Evolutionary conservation across 2,329 filamentous ascomycete genomes (phyloP).

Genomic region (Alternaria longipes): DNA sequence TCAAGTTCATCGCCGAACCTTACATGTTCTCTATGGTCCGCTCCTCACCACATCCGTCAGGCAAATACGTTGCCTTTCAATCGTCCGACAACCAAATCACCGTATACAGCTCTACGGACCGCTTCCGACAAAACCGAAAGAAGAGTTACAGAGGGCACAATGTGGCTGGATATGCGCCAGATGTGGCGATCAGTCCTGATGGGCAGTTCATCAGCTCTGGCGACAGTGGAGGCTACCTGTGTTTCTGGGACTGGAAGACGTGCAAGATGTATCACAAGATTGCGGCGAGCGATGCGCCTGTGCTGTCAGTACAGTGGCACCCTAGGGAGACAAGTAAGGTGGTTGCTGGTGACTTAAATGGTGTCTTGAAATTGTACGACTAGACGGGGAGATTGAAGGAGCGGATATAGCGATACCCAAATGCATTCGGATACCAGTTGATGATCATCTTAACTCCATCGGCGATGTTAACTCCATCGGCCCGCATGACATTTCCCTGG

Average conservation of each 20-base stretch:
- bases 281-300: conserved; percentile 79
- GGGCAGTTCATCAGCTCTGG: conserved; percentile 90
- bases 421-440: conserved; percentile 13
- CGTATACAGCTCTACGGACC: conserved; percentile 92
- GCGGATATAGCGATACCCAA: conserved; percentile 34
- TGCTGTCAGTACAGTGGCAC: conserved; percentile 93
- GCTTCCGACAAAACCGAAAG: conserved; percentile 96
- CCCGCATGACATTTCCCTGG: neutral
- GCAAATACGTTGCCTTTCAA: conserved; percentile 95
- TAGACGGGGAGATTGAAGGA: conserved; percentile 51
- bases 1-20: conserved; percentile 97
- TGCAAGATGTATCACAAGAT: conserved; percentile 99
- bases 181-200: conserved; percentile 87
- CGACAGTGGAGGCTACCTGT: conserved; percentile 87
- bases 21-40: conserved; percentile 98
- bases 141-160: conserved; percentile 97
- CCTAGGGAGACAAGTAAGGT: conserved; percentile 97
- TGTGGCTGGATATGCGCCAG: conserved; percentile 91
- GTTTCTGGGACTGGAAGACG: conserved; percentile 99
- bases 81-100: conserved; percentile 95
- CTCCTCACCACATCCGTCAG: conserved; percentile 81
- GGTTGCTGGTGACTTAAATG: conserved; percentile 87
- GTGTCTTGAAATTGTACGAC: conserved; percentile 93
- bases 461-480: too few relatives aligned
- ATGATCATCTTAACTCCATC: neutral